Conservation (phyloP, 1,139 yeast species). For the Tardiomyces digboiensis region DNA sequence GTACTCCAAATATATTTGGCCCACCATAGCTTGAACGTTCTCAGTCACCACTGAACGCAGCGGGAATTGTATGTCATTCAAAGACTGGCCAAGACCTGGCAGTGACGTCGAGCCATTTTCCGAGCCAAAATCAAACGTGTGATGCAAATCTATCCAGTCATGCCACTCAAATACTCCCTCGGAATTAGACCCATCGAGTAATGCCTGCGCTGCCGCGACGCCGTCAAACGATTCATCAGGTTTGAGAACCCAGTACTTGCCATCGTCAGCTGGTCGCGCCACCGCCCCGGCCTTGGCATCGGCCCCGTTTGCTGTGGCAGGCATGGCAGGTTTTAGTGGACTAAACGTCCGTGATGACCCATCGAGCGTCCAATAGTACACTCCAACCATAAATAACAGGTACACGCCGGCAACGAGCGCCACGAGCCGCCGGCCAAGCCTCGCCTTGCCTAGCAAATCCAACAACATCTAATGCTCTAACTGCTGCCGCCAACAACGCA, state of each 20-base stretch:
- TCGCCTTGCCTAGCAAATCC: too few relatives aligned
- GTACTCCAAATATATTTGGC: constrained; percentile 18
- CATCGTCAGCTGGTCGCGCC: neutral
- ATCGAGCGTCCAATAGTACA: neutral
- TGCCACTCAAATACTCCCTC: constrained; percentile 8
- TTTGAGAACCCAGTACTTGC: neutral
- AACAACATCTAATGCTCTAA: too few relatives aligned
- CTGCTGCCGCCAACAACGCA: too few relatives aligned
- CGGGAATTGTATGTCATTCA: constrained; percentile 7
- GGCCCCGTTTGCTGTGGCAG: neutral
- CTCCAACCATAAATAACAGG: neutral
- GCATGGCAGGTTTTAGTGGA: too few relatives aligned
- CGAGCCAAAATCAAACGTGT: constrained; percentile 7
- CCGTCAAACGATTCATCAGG: neutral
- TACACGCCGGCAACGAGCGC: neutral
- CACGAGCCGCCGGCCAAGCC: neutral
- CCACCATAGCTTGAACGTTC: constrained; percentile 20
- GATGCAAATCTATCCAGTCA: constrained; percentile 12
- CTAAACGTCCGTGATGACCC: neutral
- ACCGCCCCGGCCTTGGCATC: neutral
- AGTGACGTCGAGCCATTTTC: constrained; percentile 2
- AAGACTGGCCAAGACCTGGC: constrained; percentile 1
- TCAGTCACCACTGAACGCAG: constrained; percentile 8
- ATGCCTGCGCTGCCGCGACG: neutral
- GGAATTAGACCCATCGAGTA: neutral